Conservation (phyloP, 108 stramenopile species). For the Epithemia pelagica region DNA sequence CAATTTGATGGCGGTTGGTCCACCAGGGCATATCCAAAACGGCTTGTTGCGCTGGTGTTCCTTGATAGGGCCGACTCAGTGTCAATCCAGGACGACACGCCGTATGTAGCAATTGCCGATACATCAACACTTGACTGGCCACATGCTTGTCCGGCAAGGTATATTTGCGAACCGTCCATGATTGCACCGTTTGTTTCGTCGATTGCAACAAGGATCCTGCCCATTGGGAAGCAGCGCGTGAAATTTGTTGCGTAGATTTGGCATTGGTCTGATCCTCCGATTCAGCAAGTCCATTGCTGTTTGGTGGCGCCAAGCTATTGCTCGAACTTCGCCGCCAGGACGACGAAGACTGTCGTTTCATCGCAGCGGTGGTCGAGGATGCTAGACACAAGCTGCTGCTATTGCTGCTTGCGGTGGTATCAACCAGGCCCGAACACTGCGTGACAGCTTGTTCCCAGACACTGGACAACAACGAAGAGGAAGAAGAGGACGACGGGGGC, state of each 20-base stretch:
- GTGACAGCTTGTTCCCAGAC: not conserved
- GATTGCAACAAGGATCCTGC: not conserved
- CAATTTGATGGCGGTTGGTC: conserved; percentile 52
- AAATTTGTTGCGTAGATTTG: too few species aligned
- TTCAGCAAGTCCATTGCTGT: not conserved
- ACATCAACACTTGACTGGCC: conserved; percentile 85
- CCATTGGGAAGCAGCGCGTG: not conserved
- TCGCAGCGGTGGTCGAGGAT: not conserved
- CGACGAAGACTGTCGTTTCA: not conserved
- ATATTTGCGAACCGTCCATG: conserved; percentile 46
- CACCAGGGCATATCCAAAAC: conserved; percentile 89
- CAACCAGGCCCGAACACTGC: not conserved
- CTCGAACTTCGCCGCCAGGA: too few species aligned
- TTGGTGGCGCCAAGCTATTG: not conserved
- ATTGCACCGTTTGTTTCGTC: conserved; percentile 20
- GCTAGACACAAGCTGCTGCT: not conserved
- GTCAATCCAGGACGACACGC: conserved; percentile 72
- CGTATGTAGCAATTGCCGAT: conserved; percentile 80
- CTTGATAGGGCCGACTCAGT: conserved; percentile 61
- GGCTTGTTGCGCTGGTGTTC: conserved; percentile 66
- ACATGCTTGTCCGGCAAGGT: conserved; percentile 79
- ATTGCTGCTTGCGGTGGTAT: too few species aligned
- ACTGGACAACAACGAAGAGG: not conserved
- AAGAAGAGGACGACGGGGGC: not conserved
- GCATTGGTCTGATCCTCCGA: not conserved